phyloP scores from a whole-genome alignment of 345 rosid species.

The Eucalyptus cloeziana region DNA sequence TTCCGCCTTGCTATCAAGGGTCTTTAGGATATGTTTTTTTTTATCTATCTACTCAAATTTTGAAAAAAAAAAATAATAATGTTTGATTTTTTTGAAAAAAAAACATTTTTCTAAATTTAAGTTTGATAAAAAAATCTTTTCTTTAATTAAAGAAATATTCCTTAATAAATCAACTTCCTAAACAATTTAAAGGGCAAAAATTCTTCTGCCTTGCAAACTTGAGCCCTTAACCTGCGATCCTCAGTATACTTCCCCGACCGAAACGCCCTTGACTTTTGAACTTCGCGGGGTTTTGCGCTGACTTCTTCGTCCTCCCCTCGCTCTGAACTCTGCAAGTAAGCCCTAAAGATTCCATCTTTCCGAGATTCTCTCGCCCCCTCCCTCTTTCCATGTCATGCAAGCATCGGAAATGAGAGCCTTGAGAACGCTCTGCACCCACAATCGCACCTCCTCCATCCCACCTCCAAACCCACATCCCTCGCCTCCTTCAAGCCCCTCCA shows the following conservation, averaged over 20 bases:
- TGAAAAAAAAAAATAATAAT: too few relatives aligned
- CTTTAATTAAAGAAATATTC: too few relatives aligned
- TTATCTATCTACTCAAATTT: too few relatives aligned
- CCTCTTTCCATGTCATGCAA: background rate
- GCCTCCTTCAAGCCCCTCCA: background rate
- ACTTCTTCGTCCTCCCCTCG: background rate
- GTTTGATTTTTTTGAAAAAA: too few relatives aligned
- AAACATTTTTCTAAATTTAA: too few relatives aligned
- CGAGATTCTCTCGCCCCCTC: background rate
- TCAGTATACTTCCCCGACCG: background rate
- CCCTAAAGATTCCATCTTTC: background rate
- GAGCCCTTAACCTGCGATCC: background rate
- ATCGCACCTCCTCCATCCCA: background rate
- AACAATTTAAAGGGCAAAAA: too few relatives aligned
- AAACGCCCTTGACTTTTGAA: background rate
- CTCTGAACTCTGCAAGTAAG: background rate
- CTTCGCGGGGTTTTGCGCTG: background rate
- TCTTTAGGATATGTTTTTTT: too few relatives aligned
- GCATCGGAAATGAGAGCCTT: background rate
- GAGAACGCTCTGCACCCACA: background rate
- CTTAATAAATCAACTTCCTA: too few relatives aligned
- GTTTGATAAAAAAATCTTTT: too few relatives aligned
- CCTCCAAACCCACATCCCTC: background rate
- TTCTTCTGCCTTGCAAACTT: too few relatives aligned
- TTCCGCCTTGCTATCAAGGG: rapidly evolving